Percentiles rank a stretch among this genome's conserved stretches.
Conservation (phyloP, 768 basidiomycete genomes). For the Dictyophora rubrovolvata region DNA sequence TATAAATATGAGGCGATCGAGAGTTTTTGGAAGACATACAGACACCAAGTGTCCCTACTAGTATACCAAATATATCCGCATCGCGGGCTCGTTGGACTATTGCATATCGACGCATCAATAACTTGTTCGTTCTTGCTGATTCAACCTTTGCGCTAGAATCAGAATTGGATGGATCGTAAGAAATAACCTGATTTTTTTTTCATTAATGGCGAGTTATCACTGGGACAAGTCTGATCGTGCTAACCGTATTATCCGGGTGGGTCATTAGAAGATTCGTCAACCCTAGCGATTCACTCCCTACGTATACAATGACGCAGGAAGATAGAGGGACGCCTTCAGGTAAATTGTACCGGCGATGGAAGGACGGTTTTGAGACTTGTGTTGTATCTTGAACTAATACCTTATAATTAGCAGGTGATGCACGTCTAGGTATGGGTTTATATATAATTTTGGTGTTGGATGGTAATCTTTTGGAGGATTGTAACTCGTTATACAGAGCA, state of each 20-base stretch:
- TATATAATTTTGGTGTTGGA: neutral
- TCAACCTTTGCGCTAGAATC: constrained; percentile 35
- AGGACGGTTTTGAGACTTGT: neutral
- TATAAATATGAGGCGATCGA: neutral
- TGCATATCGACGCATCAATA: constrained; percentile 86
- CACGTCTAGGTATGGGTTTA: neutral
- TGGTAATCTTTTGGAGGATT: constrained; percentile 10
- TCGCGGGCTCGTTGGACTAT: constrained; percentile 80
- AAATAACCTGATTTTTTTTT: constrained; percentile 45
- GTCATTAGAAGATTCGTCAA: constrained; percentile 84
- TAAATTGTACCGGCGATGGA: constrained; percentile 5
- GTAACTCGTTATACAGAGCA: neutral
- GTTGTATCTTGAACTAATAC: neutral
- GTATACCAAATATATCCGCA: constrained; percentile 89
- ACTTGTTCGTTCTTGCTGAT: constrained; percentile 60
- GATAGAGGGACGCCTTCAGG: neutral
- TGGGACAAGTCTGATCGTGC: constrained; percentile 11
- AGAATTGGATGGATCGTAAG: constrained; percentile 54
- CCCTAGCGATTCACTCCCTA: constrained; percentile 73
- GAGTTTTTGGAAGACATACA: constrained; percentile 32
- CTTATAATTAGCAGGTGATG: neutral
- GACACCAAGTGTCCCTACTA: constrained; percentile 89
- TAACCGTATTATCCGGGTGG: constrained; percentile 53
- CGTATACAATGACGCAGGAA: constrained; percentile 38
- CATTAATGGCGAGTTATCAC: neutral